Conservation (phyloP, 1,284 basidiomycete genomes). For the Leccinum cinnamomeum region DNA sequence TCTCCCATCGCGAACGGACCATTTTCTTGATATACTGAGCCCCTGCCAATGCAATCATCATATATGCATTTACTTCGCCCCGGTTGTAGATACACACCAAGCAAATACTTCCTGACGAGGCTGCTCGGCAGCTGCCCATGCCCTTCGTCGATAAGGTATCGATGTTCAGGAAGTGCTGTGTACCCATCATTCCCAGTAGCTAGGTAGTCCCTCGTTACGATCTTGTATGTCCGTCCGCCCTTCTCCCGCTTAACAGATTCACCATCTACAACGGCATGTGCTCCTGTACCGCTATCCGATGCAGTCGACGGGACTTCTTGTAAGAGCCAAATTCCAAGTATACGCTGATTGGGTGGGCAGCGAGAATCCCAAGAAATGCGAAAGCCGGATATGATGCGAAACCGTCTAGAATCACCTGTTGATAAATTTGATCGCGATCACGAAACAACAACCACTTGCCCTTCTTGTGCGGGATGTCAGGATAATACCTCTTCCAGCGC, state of each 20-base stretch:
- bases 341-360: slow-evolving; percentile 64
- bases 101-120: slow-evolving; percentile 82
- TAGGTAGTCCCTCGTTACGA: slow-evolving; percentile 79
- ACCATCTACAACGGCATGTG: slow-evolving; percentile 40
- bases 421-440: neutral
- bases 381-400: slow-evolving; percentile 87
- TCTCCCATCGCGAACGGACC: slow-evolving; percentile 37
- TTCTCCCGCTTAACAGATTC: slow-evolving; percentile 56
- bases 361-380: slow-evolving; percentile 87
- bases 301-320: slow-evolving; percentile 45
- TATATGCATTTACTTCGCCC: neutral
- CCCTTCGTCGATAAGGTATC: slow-evolving; percentile 83
- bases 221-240: slow-evolving; percentile 63
- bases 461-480: slow-evolving; percentile 92
- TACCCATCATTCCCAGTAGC: slow-evolving; percentile 84
- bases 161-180: slow-evolving; percentile 61
- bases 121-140: slow-evolving; percentile 79
- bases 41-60: slow-evolving; percentile 40
- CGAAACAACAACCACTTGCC: slow-evolving; percentile 44
- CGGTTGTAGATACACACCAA: slow-evolving; percentile 53
- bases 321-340: slow-evolving; percentile 68
- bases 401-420: slow-evolving; percentile 56
- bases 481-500: slow-evolving; percentile 74
- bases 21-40: slow-evolving; percentile 67
- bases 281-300: too few relatives aligned